Conservation (phyloP, 163 green algal genomes). For the Chlorella variabilis region DNA sequence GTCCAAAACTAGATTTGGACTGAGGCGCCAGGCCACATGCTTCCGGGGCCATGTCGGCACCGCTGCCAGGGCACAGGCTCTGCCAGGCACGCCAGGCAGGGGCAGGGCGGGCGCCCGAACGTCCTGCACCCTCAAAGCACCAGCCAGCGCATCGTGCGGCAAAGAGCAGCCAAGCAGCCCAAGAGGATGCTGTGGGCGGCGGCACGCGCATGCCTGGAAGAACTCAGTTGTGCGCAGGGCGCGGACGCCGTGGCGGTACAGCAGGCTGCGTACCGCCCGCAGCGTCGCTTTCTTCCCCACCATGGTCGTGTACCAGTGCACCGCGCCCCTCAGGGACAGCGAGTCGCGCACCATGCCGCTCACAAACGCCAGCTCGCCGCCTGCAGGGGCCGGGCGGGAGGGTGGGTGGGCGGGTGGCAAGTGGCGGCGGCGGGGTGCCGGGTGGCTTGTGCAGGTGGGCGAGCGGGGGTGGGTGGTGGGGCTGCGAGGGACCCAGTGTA, state of each 20-base stretch:
- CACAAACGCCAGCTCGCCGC: conserved; percentile 92
- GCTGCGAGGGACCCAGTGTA: no score
- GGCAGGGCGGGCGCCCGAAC: conserved; percentile 14
- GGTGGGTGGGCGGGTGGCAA: neutral
- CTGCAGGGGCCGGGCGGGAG: conserved; percentile 29
- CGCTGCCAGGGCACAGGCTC: no score
- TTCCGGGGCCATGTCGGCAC: no score
- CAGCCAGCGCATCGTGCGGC: no score
- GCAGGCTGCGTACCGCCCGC: conserved; percentile 56
- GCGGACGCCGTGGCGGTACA: conserved; percentile 62
- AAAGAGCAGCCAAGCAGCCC: no score
- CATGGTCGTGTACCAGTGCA: conserved; percentile 88
- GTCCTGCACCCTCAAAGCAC: no score
- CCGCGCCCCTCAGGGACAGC: conserved; percentile 51
- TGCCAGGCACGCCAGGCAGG: neutral
- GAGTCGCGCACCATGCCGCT: conserved; percentile 89
- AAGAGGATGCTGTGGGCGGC: no score
- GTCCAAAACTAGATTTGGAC: neutral
- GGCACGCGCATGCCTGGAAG: no score
- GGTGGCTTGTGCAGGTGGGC: no score
- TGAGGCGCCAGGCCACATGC: no score
- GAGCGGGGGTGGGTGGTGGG: no score
- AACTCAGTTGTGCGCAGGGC: conserved; percentile 82
- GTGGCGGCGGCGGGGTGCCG: no score
- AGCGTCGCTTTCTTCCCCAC: conserved; percentile 84